Percentiles rank a stretch among this genome's conserved stretches.
phyloP scores from a whole-genome alignment of 306 rosid species.

The Biancaea sappan region DNA sequence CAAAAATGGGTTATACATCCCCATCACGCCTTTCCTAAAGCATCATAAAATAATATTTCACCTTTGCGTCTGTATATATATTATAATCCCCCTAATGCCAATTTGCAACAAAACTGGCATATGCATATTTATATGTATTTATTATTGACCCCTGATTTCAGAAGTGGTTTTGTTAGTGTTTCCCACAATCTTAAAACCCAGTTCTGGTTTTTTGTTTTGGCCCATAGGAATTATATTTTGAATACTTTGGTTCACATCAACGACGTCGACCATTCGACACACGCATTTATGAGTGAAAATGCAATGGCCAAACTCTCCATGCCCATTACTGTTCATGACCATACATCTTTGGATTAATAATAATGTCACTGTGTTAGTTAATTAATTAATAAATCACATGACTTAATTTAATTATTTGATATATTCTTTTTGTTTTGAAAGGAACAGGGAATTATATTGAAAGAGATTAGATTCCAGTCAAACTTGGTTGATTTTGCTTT shows the following conservation, averaged over 20 bases:
- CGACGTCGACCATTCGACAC: neutral
- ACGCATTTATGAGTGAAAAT: no score
- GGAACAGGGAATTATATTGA: neutral
- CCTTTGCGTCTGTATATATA: slow-evolving; percentile 34
- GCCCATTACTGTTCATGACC: no score
- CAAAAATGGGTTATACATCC: slow-evolving; percentile 14
- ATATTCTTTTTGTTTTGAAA: neutral
- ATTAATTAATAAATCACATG: no score
- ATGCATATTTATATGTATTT: no score
- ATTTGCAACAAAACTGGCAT: slow-evolving; percentile 26
- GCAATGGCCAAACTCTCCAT: no score
- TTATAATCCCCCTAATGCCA: slow-evolving; percentile 27
- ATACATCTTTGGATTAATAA: no score
- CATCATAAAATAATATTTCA: no score
- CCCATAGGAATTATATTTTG: slow-evolving; percentile 38
- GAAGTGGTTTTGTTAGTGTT: slow-evolving; percentile 39
- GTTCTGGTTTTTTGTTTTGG: slow-evolving; percentile 43
- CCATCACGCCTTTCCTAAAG: neutral
- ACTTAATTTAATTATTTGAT: neutral
- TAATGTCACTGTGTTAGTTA: no score
- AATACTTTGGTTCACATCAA: no score
- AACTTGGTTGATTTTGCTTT: slow-evolving; percentile 34
- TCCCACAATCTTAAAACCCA: neutral
- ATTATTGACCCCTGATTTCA: slow-evolving; percentile 36
- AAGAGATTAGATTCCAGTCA: slow-evolving; percentile 30